These are phyloP conservation scores for Fusarium domesticum DNA, from an alignment of 2,329 filamentous ascomycete genomes.

Conservation along the genomic window DNA sequence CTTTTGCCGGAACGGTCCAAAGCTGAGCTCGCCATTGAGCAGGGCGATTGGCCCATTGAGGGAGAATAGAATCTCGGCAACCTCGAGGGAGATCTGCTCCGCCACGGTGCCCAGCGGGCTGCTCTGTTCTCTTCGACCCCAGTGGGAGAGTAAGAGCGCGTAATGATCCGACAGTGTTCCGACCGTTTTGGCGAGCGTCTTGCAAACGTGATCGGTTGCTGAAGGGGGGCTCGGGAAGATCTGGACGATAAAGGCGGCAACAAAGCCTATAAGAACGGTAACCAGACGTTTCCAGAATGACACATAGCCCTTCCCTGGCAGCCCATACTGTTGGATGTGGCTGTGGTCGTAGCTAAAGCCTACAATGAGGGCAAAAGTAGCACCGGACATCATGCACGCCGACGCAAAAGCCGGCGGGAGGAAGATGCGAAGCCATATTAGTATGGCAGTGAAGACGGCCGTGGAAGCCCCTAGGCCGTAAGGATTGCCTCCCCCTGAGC, in stretches of 20 bases:
- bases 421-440: constrained; percentile 38
- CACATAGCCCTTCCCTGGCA: constrained; percentile 45
- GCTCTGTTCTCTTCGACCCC: constrained; percentile 33
- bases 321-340: constrained; percentile 43
- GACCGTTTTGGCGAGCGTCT: constrained; percentile 43
- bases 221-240: constrained; percentile 47
- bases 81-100: constrained; percentile 29
- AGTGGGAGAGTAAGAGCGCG: constrained; percentile 45
- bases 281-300: constrained; percentile 48
- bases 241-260: constrained; percentile 43
- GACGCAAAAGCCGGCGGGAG: constrained; percentile 29
- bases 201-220: constrained; percentile 42
- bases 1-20: constrained; percentile 31
- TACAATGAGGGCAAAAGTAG: constrained; percentile 43
- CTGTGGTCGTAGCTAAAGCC: constrained; percentile 47
- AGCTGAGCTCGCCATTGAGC: constrained; percentile 32
- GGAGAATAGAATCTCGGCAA: constrained; percentile 29
- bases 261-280: constrained; percentile 44
- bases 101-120: constrained; percentile 32
- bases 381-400: constrained; percentile 33
- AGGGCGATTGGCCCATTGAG: constrained; percentile 28
- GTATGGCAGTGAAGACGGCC: constrained; percentile 35
- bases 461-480: constrained; percentile 49
- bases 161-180: constrained; percentile 47
- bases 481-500: constrained; percentile 45